Percentiles rank a stretch among this genome's conserved stretches.
Evolutionary conservation across 2,329 filamentous ascomycete genomes (phyloP).

Genomic region (Ophiocordyceps australis): DNA sequence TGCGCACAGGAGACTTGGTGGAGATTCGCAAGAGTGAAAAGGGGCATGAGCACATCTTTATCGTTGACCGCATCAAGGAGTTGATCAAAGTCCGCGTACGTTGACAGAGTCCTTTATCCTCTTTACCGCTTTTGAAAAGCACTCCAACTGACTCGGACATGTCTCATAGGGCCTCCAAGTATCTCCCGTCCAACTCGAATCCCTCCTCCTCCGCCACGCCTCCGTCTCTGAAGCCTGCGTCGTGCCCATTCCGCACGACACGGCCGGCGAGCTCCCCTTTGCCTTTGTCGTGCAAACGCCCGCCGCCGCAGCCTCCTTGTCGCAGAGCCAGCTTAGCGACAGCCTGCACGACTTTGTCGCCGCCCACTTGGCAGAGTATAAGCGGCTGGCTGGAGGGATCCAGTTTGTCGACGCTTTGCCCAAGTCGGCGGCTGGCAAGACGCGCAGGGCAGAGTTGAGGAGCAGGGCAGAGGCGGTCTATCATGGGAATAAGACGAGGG

Average conservation of each 20-base stretch:
- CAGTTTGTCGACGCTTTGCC: slow-evolving; percentile 36
- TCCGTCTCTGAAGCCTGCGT: slow-evolving; percentile 50
- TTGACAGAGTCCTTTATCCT: too few species aligned
- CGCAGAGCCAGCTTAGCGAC: slow-evolving; percentile 31
- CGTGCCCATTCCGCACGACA: slow-evolving; percentile 38
- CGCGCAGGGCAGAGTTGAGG: slow-evolving; percentile 27
- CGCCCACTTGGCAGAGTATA: slow-evolving; percentile 17
- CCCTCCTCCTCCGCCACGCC: slow-evolving; percentile 45
- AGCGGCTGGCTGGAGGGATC: slow-evolving; percentile 29
- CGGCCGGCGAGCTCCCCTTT: slow-evolving; percentile 35
- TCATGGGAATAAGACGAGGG: slow-evolving; percentile 2
- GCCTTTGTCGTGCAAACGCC: slow-evolving; percentile 34
- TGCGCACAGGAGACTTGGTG: slow-evolving; percentile 20
- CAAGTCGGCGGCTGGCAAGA: slow-evolving; percentile 44
- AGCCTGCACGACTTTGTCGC: slow-evolving; percentile 28
- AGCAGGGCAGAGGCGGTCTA: slow-evolving; percentile 10
- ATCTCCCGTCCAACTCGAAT: slow-evolving; percentile 53
- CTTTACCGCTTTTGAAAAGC: too few species aligned
- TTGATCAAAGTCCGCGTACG: slow-evolving; percentile 38
- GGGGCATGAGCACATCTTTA: slow-evolving; percentile 7
- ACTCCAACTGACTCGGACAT: too few species aligned
- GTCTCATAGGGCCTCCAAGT: slow-evolving; percentile 60
- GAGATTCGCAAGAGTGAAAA: slow-evolving; percentile 41
- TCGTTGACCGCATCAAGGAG: slow-evolving; percentile 8
- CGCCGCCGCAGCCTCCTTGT: slow-evolving; percentile 19